Evolutionary conservation across 208 protist species (phyloP), one percentile per base, ranked within the genome.

Genomic region (Leishmania braziliensis): DNA sequence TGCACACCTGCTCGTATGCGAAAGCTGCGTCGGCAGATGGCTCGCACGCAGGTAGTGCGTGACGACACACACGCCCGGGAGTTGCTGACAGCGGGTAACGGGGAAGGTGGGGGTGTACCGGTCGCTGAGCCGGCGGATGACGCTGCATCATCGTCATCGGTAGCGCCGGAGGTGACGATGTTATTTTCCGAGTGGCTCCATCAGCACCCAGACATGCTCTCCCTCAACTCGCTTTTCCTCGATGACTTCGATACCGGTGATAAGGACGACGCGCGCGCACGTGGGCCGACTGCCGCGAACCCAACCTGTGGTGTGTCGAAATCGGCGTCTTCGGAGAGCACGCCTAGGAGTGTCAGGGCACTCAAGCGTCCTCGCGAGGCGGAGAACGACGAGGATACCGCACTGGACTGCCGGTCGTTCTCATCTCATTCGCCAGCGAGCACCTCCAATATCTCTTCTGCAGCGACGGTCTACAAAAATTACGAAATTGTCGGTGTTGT

Each of bases 401-500:
- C 18, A 70, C 36, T n/a, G 65, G 36, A n/a, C 20, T 43, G 26
- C 46, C 9, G 18, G 14, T 29, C 46, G 2, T 4, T 5, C 10
- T 73, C 68, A n/a, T 26, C 18, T 50, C 68, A 26, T 20, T 73
- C 46, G 5, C 48, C 14, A 63, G 10, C 12, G 73, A 39, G 73
- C 36, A 33, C 20, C 20, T 48, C 29, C 10, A 10, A 33, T 1
- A 26, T 53, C 43, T 14, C 26, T 5, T 46, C 51, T 26, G 26
- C 16, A 72, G 62, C 60, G 56, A 29, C 72, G 0, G 62, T 16
- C 20, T 84, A 83, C 62, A 92, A 88, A 46, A 88, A 93, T 58
- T 97, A 97, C 65, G 88, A 95, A 29, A 54, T 95, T 9, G 86
- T 95, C 1, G 91, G 91, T n/a, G 68, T 95, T 60, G 87, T 95